Evolutionary conservation across 495 filamentous ascomycete genomes (phyloP).

Genomic region (Daldinia grandis): DNA sequence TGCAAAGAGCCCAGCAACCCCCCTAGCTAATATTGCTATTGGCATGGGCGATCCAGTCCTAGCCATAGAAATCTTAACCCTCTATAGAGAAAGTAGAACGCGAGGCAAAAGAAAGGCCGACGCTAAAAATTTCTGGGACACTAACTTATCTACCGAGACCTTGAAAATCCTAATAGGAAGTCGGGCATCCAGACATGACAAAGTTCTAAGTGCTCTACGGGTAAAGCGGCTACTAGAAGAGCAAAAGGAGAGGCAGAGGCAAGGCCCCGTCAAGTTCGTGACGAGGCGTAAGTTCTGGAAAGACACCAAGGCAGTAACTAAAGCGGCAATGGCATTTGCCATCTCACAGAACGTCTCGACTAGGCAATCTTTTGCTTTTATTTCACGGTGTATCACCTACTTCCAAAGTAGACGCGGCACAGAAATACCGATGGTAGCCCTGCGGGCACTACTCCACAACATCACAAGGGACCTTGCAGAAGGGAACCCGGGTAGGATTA

Average conservation of each 20-base stretch:
- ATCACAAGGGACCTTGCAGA: slow-evolving; percentile 51
- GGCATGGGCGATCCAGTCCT: slow-evolving; percentile 21
- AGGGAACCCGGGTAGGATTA: slow-evolving; percentile 47
- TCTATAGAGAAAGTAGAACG: slow-evolving; percentile 27
- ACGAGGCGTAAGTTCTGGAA: not conserved
- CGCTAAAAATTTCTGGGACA: slow-evolving; percentile 18
- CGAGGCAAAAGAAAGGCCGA: not conserved
- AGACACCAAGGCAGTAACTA: not conserved
- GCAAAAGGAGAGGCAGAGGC: not conserved
- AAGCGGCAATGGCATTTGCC: slow-evolving; percentile 45
- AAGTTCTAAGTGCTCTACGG: slow-evolving; percentile 16
- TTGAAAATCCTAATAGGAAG: slow-evolving; percentile 22
- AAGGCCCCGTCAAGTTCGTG: not conserved
- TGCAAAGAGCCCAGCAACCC: slow-evolving; percentile 1
- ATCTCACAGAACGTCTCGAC: slow-evolving; percentile 44
- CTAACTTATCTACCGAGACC: slow-evolving; percentile 16
- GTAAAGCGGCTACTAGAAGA: slow-evolving; percentile 2
- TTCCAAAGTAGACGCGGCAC: slow-evolving; percentile 37
- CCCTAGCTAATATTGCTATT: slow-evolving; percentile 32
- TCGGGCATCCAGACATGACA: slow-evolving; percentile 11
- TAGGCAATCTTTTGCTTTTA: slow-evolving; percentile 51
- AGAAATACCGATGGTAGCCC: slow-evolving; percentile 34
- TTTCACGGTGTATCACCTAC: slow-evolving; percentile 49
- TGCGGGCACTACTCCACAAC: slow-evolving; percentile 49
- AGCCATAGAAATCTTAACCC: slow-evolving; percentile 36